Evolutionary conservation across 345 rosid genomes (phyloP).

Genomic region (Acer campestre): DNA sequence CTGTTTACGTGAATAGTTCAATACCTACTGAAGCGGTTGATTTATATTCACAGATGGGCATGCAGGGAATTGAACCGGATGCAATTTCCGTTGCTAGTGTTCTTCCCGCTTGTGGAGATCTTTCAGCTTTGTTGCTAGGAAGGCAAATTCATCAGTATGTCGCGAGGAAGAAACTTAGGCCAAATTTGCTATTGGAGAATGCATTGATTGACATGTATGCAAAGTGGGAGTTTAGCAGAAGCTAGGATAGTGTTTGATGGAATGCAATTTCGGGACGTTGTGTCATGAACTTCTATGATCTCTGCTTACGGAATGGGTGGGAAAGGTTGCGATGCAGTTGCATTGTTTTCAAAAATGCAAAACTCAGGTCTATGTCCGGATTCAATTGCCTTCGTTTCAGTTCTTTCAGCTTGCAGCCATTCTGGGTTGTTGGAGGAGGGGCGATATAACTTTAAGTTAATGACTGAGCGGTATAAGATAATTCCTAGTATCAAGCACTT

Average conservation of each 20-base stretch:
- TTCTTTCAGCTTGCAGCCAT: slow-evolving; percentile 77
- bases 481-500: slow-evolving; percentile 66
- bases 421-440: slow-evolving; percentile 69
- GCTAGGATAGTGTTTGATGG: slow-evolving; percentile 63
- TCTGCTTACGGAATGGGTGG: slow-evolving; percentile 76
- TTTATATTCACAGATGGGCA: too few relatives aligned
- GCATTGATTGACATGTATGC: too few relatives aligned
- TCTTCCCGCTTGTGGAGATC: too few relatives aligned
- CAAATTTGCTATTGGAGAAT: too few relatives aligned
- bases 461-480: slow-evolving; percentile 50
- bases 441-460: slow-evolving; percentile 43
- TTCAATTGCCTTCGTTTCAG: slow-evolving; percentile 71
- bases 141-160: too few relatives aligned
- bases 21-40: too few relatives aligned
- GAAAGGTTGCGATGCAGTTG: slow-evolving; percentile 55
- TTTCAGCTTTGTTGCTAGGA: too few relatives aligned
- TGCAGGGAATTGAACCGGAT: too few relatives aligned
- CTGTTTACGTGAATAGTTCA: too few relatives aligned
- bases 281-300: slow-evolving; percentile 78
- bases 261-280: slow-evolving; percentile 61
- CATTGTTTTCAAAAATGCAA: slow-evolving; percentile 58
- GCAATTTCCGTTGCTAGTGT: too few relatives aligned
- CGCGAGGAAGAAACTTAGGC: too few relatives aligned
- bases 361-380: slow-evolving; percentile 62
- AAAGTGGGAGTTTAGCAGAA: slow-evolving; percentile 45